Base-by-base conservation (phyloP, 2,329 filamentous ascomycete genomes). In the Oidium heveae region DNA sequence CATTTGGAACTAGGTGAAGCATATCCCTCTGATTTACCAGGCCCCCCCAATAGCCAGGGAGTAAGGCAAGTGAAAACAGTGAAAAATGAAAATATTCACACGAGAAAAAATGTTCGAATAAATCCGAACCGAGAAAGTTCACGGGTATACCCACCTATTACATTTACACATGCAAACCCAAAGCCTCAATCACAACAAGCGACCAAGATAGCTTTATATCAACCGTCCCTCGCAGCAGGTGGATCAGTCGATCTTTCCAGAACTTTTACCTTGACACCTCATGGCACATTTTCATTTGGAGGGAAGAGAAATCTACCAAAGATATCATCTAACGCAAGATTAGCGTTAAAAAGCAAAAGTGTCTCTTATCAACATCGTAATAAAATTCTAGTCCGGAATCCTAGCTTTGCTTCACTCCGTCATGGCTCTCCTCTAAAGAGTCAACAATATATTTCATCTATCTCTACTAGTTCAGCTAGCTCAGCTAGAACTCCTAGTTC, bases 261-360 rank as follows among this genome's bases (percentile, higher is more conserved):
- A 15, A 52, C 46, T 12, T 55, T 55, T 20, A 52, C 34, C 32
- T 46, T 44, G 9, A 52, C 54, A n/a, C 20, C 8, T 24, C 46
- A 34, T 20, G 54, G 54, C 8, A 55, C 54, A 41, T 55, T 43
- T 33, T 55, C 54, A 6, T 50, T 43, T 28, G 54, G 54, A 37
- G 37, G 46, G 36, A 55, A 44, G 8, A 53, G 32, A 32, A 20
- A 33, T 32, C 28, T 9, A 2, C 7, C 15, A 16, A 16, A 32
- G 13, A 20, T n/a, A 15, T 9, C n/a, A 13, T 15, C 22, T 16
- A 16, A 32, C 10, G 9, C 22, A 8, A 16, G 32, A 12, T n/a
- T 15, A 15, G 15, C 8, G 8, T 3, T 33, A 28, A 16, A 4
- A 32, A 15, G 15, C 18, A 20, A 49, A 33, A 8, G 12, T 5